phyloP scores from a whole-genome alignment of 202 grass and related monocot genomes.

The Hordeum pubiflorum region DNA sequence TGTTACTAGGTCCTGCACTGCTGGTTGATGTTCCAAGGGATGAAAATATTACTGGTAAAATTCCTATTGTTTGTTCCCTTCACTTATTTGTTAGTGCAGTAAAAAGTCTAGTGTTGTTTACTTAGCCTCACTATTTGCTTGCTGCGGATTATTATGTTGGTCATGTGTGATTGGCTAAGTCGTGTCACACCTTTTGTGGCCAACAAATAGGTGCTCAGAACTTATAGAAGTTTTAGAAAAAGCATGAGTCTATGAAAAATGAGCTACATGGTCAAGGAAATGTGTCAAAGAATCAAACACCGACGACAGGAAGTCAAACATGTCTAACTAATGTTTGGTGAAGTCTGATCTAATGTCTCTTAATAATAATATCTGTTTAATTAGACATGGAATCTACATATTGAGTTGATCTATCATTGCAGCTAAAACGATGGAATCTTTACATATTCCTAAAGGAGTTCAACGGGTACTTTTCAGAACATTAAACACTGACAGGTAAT shows the following conservation, averaged over 20 bases:
- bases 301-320: background rate
- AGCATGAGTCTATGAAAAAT: background rate
- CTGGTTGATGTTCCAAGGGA: constrained; percentile 22
- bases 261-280: background rate
- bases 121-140: background rate
- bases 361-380: background rate
- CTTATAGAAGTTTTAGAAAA: background rate
- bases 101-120: background rate
- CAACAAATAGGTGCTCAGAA: background rate
- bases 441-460: constrained; percentile 20
- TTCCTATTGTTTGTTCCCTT: background rate
- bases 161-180: background rate
- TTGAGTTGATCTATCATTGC: background rate
- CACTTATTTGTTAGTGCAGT: background rate
- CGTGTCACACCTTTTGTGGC: background rate
- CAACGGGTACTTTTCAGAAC: constrained; percentile 25
- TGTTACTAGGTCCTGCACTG: background rate
- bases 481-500: constrained; percentile 17
- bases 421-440: constrained; percentile 24
- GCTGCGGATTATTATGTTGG: background rate
- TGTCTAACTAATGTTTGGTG: background rate
- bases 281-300: background rate
- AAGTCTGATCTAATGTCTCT: background rate
- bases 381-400: background rate
- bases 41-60: constrained; percentile 17